phyloP scores from a whole-genome alignment of 2,329 filamentous ascomycete genomes.

The Drechslerella dactyloides region DNA sequence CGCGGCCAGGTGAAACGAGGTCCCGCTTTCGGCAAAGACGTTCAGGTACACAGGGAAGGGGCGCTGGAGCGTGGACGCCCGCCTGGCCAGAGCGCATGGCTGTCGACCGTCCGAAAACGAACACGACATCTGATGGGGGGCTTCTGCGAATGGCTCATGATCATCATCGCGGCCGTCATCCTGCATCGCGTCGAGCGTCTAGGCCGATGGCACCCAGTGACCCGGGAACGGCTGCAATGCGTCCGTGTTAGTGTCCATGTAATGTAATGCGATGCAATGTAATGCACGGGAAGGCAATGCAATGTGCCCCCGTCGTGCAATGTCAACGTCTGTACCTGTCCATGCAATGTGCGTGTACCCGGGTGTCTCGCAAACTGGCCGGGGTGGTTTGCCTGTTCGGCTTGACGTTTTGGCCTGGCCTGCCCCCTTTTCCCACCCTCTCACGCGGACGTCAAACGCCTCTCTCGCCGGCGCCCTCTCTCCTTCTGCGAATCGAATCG shows the following conservation, averaged over 20 bases:
- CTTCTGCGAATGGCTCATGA: too few species aligned
- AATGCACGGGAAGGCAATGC: constrained; percentile 5
- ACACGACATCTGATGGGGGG: too few species aligned
- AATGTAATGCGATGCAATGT: constrained; percentile 5
- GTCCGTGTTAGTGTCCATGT: neutral
- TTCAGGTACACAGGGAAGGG: too few species aligned
- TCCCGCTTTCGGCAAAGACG: too few species aligned
- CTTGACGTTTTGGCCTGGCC: neutral
- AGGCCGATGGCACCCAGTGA: neutral
- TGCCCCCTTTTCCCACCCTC: neutral
- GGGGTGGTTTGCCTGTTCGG: constrained; percentile 4
- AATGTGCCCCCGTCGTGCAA: too few species aligned
- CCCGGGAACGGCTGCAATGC: neutral
- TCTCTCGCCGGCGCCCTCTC: too few species aligned
- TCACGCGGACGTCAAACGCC: neutral
- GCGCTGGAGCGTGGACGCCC: too few species aligned
- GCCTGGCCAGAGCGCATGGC: too few species aligned
- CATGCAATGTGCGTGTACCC: neutral
- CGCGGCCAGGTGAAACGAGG: too few species aligned
- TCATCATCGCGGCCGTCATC: too few species aligned
- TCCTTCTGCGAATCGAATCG: constrained; percentile 40
- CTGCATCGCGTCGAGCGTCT: neutral
- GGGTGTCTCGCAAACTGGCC: constrained; percentile 5
- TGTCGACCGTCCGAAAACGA: too few species aligned
- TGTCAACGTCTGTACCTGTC: too few species aligned